Evolutionary conservation across 2,329 filamentous ascomycete genomes (phyloP), one percentile per base, ranked within the genome.

Genomic region (Davidsoniella eucalypti): DNA sequence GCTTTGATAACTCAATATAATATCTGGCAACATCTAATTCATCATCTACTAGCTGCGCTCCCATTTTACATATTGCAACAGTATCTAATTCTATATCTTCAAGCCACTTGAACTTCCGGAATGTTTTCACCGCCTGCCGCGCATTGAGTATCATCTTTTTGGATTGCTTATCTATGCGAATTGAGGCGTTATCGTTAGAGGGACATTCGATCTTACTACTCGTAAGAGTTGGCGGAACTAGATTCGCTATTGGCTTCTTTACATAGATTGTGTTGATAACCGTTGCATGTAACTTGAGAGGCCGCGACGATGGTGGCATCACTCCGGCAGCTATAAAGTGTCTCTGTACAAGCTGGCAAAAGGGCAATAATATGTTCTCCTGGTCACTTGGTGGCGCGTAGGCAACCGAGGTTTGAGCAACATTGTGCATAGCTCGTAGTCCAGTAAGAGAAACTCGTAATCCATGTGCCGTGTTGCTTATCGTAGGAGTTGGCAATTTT

Each of bases 51-150:
- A 75, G 78, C 69, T 80, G 83, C 8, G 87, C 87, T 0, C 88
- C 87, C 88, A 95, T 94, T 60, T 77, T 79, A 61, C 87, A 95
- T 37, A 95, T 80, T 45, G 81, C 79, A 39, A 95, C 65, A 52
- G 69, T 75, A 51, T 86, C 77, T n/a, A 94, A 61, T 14, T 68
- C 66, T 21, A 90, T 67, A 47, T 76, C 66, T 49, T 77, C 68
- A 57, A 84, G 78, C 86, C 87, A 95, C 0, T 78, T 63, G 55
- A 79, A 78, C 36, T 78, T 75, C 33, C 71, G 69, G 58, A 80
- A 87, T 52, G 68, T 63, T 40, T 73, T 69, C n/a, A 81, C 48
- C n/a, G 79, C 61, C 9, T 65, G 69, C 46, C 65, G 65, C 8
- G 73, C 76, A 59, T 84, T 72, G 57, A 81, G 61, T 17, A 65